A percentile compares a stretch with the other conserved stretches of the same genome.
phyloP scores from a whole-genome alignment of 805 yeast species.

The Metschnikowia hibisci region DNA sequence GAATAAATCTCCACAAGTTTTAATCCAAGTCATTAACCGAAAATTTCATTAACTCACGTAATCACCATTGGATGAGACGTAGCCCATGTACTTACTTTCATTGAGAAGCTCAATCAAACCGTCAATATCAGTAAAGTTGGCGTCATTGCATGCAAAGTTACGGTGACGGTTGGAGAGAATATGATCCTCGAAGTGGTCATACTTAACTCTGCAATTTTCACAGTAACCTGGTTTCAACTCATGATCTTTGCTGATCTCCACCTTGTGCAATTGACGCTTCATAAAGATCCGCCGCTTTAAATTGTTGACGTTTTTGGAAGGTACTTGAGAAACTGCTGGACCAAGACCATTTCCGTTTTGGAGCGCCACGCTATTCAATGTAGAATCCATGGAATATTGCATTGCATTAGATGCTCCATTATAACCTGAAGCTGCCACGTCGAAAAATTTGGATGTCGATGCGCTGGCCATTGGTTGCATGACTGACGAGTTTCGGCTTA shows the following conservation, averaged over 20 bases:
- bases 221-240: constrained; percentile 72
- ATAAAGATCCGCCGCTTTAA: constrained; percentile 44
- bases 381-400: constrained; percentile 39
- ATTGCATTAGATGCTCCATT: constrained; percentile 44
- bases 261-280: constrained; percentile 33
- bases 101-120: constrained; percentile 52
- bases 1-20: too few species aligned
- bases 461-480: constrained; percentile 27
- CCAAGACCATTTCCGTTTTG: constrained; percentile 51
- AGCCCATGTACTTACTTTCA: constrained; percentile 42
- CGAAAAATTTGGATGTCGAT: constrained; percentile 38
- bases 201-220: constrained; percentile 86
- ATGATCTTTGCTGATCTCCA: constrained; percentile 22
- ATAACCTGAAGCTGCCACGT: constrained; percentile 43
- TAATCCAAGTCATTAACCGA: too few species aligned
- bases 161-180: constrained; percentile 65
- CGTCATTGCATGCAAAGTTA: constrained; percentile 67
- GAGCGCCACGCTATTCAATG: constrained; percentile 30
- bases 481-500: constrained; percentile 38
- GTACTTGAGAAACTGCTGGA: constrained; percentile 54
- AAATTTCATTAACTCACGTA: constrained; percentile 13
- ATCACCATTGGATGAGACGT: constrained; percentile 40
- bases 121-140: constrained; percentile 76
- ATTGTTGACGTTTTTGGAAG: constrained; percentile 48
- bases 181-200: constrained; percentile 77